Conservation (phyloP, 805 yeast species). For the Candida orba region DNA sequence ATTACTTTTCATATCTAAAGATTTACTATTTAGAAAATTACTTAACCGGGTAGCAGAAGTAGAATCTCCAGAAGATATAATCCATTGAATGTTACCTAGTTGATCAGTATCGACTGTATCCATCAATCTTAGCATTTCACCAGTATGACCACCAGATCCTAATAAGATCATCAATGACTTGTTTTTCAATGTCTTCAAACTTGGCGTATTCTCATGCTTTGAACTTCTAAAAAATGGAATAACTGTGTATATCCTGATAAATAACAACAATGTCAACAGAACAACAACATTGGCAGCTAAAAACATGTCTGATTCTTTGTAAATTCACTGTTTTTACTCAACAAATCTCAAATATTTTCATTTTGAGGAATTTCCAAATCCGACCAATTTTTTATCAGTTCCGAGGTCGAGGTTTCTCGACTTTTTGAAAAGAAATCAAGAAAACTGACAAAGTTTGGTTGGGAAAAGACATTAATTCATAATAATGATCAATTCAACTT, state of each 20-base stretch:
- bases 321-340: not conserved
- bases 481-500: slow-evolving; percentile 54
- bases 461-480: not conserved
- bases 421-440: no score
- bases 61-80: slow-evolving; percentile 43
- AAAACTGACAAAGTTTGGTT: not conserved
- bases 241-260: no score
- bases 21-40: slow-evolving; percentile 7
- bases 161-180: slow-evolving; percentile 34
- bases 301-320: not conserved
- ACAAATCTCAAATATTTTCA: no score
- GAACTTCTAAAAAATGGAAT: no score
- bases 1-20: slow-evolving; percentile 8
- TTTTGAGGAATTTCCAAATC: no score
- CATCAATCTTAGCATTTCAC: slow-evolving; percentile 81
- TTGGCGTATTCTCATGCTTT: not conserved
- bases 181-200: slow-evolving; percentile 1
- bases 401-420: no score
- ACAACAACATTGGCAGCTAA: not conserved
- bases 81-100: slow-evolving; percentile 23
- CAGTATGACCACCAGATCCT: slow-evolving; percentile 97
- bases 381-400: no score
- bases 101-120: slow-evolving; percentile 22
- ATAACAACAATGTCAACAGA: not conserved
- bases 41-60: slow-evolving; percentile 34